Conservation (phyloP, 2,329 filamentous ascomycete species). For the Drechmeria coniospora region DNA sequence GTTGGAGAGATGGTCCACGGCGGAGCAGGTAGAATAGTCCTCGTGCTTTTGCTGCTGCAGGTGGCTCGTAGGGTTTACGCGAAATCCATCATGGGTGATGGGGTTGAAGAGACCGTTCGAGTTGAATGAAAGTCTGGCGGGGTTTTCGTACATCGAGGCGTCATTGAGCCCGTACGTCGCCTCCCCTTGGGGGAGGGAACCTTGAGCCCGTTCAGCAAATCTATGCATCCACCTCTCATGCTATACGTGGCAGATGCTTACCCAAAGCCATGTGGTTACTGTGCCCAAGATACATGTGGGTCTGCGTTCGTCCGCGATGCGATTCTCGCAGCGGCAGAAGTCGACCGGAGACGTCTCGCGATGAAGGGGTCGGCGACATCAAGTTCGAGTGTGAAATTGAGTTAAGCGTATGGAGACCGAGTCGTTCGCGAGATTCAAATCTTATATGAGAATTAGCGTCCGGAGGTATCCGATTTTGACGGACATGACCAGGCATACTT, state of each 20-base stretch:
- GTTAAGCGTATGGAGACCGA: slow-evolving; percentile 20
- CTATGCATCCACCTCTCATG: too few relatives aligned
- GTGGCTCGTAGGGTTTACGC: slow-evolving; percentile 9
- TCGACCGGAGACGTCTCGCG: slow-evolving; percentile 13
- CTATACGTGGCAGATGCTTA: slow-evolving; percentile 1
- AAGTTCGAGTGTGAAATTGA: slow-evolving; percentile 23
- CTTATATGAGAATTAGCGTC: slow-evolving; percentile 9
- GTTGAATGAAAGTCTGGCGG: slow-evolving; percentile 14
- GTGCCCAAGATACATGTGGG: slow-evolving; percentile 4
- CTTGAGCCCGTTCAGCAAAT: slow-evolving; percentile 8
- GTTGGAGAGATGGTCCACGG: slow-evolving; percentile 8
- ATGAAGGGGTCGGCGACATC: slow-evolving; percentile 18
- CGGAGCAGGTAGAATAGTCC: slow-evolving; percentile 7
- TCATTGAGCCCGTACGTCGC: slow-evolving; percentile 15
- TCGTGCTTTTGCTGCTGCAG: slow-evolving; percentile 14
- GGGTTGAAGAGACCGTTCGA: slow-evolving; percentile 9
- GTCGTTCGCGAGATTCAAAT: slow-evolving; percentile 17
- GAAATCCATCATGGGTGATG: slow-evolving; percentile 13
- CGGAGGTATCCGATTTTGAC: slow-evolving; percentile 1
- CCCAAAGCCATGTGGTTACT: slow-evolving; percentile 4
- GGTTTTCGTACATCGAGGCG: slow-evolving; percentile 14
- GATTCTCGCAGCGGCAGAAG: slow-evolving; percentile 11
- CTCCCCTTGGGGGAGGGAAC: slow-evolving; percentile 12
- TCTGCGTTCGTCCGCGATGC: slow-evolving; percentile 7
- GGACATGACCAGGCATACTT: slow-evolving; percentile 7